Evolutionary conservation across 495 filamentous ascomycete genomes (phyloP), one percentile per base, ranked within the genome.

Genomic region (Penicillium canescens): DNA sequence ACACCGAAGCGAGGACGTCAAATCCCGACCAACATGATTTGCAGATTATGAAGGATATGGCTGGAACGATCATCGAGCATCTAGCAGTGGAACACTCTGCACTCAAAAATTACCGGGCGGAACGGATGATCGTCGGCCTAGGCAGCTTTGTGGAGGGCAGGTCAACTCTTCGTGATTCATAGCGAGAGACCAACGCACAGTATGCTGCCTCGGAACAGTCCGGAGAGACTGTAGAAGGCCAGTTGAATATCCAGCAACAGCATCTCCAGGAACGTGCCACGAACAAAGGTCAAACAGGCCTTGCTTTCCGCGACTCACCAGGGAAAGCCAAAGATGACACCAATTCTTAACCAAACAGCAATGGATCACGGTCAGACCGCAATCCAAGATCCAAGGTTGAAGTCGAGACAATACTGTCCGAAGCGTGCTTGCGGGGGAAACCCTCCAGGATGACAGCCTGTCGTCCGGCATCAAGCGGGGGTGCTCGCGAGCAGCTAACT

Each of bases 401-500:
- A 36, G 3, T 46, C 13, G 6, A 34, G 24, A 42, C 21, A 31
- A 23, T 2, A 44, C 52, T 2, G 42, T 57, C 1, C 54, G 54
- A 18, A 43, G 42, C 9, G 50, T 55, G 3, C 34, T 54, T 35
- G 28, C 50, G 5, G 46, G 55, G 2, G 46, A 59, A n/a, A 53
- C 20, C 26, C 37, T 47, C 2, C 51, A 54, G 6, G 46, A 63
- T 20, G 57, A 63, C 0, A 12, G 20, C 7, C 12, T 52, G 3
- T 26, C 46, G 0, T 44, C 26, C n/a, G 23, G 50, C 11, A 51
- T 59, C 11, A 58, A 52, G 28, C 24, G 31, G 2, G 42, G 59
- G 1, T 67, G 62, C 38, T 55, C 56, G 5, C 69, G 72, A 18
- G 80, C 81, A 13, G 69, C 74, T 20, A 76, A 75, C 38, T 61